Conservation (phyloP, 2,329 filamentous ascomycete genomes). For the Sphaerulina vaccinii region DNA sequence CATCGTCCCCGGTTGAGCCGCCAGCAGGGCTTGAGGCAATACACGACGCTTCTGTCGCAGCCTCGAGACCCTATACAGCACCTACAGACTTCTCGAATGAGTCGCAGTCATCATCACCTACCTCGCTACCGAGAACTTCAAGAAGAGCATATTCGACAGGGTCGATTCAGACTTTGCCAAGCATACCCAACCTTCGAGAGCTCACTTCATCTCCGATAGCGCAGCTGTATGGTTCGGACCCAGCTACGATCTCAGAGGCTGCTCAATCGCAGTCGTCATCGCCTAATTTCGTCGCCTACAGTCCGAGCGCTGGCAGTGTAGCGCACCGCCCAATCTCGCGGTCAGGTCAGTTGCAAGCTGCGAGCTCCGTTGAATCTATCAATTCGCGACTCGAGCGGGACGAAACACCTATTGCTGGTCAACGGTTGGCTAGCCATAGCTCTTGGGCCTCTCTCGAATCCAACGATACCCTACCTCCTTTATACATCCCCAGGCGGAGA, state of each 20-base stretch:
- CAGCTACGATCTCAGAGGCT: constrained; percentile 24
- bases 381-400: constrained; percentile 30
- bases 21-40: constrained; percentile 18
- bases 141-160: constrained; percentile 21
- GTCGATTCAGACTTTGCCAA: constrained; percentile 19
- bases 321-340: constrained; percentile 18
- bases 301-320: constrained; percentile 19
- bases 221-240: constrained; percentile 20
- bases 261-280: constrained; percentile 28
- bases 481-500: constrained; percentile 37
- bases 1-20: constrained; percentile 21
- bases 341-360: constrained; percentile 14
- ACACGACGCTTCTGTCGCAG: constrained; percentile 16
- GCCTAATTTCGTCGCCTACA: constrained; percentile 34
- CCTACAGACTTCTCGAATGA: constrained; percentile 18
- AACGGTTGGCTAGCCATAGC: constrained; percentile 24
- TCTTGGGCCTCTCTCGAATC: constrained; percentile 30
- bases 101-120: constrained; percentile 14
- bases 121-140: constrained; percentile 14
- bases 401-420: constrained; percentile 23
- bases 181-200: constrained; percentile 20
- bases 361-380: constrained; percentile 35
- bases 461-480: constrained; percentile 33
- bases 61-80: constrained; percentile 17
- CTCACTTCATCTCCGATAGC: constrained; percentile 18